Base-by-base conservation (phyloP, 495 filamentous ascomycete genomes). In the Hypomontagnella submonticulosa region DNA sequence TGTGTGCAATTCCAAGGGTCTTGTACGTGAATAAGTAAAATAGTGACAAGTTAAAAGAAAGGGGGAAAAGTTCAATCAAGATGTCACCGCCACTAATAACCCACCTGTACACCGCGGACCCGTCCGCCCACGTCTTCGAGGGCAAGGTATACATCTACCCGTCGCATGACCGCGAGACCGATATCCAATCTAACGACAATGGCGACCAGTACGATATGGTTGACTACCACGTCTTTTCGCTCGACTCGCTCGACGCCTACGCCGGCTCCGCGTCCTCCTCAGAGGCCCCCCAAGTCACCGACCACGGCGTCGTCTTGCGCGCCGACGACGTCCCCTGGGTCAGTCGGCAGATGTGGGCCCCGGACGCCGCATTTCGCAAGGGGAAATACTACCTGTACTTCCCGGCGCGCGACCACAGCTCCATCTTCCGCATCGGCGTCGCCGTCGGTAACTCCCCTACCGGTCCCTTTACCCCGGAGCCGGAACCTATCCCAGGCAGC, bases 171-270 rank as follows among this genome's bases (percentile, higher is more conserved):
- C 78, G 83, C 59, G 83, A 87, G 66, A 86, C 83, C 32, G 80
- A 85, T 71, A 86, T 87, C 70, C 43, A 80, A 41, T 82, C 84
- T 75, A 90, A 91, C 80, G 89, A 92, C 81, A 89, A 89, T 81
- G 89, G 89, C 75, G 89, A 91, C 78, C 89, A 92, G 75, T 92
- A 91, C 74, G 89, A 88, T 79, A 92, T 92, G 89, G 82, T 79
- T 61, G 86, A 89, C 76, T 89, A 89, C 80, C 86, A 88, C 55
- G 87, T 88, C 71, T 85, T 88, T 74, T 84, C 77, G 4, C 77
- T 85, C 10, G 81, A 81, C 62, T 78, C 79, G 0, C 61, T 66
- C n/a, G 67, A 63, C 30, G 61, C 54, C 32, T 60, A 66, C 63
- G 19, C 57, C 7, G 27, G 32, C 19, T 27, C 16, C 40, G 4